Evolutionary conservation across 495 filamentous ascomycete genomes (phyloP).

Genomic region (Podospora australis): DNA sequence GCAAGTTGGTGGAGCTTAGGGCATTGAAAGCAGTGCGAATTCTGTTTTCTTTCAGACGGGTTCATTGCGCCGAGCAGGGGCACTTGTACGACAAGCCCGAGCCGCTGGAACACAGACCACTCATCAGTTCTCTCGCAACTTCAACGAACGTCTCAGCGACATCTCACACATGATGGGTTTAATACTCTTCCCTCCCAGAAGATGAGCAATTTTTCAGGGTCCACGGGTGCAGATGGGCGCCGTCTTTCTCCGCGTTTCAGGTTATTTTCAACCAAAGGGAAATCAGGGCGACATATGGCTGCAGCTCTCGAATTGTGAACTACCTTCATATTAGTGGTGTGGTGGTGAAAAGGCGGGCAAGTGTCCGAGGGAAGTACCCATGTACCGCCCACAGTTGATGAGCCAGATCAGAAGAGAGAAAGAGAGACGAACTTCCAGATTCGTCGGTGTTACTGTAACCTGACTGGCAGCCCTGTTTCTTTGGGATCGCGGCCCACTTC

Average conservation of each 20-base stretch:
- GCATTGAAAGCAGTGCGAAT: too few relatives aligned
- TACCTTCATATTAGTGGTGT: background rate
- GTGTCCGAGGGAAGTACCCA: slow-evolving; percentile 10
- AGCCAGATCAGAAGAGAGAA: background rate
- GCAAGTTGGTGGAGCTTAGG: too few relatives aligned
- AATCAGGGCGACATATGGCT: slow-evolving; percentile 16
- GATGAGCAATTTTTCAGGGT: background rate
- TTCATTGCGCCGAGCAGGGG: too few relatives aligned
- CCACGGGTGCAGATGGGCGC: slow-evolving; percentile 12
- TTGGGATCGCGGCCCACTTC: slow-evolving; percentile 9
- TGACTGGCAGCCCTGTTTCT: slow-evolving; percentile 6
- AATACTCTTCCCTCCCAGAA: background rate
- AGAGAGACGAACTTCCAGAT: too few relatives aligned
- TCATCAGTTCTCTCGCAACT: too few relatives aligned
- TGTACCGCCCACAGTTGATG: background rate
- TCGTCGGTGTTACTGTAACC: background rate
- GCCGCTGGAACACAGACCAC: too few relatives aligned
- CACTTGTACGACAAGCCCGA: too few relatives aligned
- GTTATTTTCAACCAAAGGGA: slow-evolving; percentile 26
- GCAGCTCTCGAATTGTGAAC: slow-evolving; percentile 21
- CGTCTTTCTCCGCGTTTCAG: slow-evolving; percentile 39
- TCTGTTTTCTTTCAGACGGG: too few relatives aligned
- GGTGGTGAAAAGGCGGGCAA: slow-evolving; percentile 10
- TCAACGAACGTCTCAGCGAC: too few relatives aligned
- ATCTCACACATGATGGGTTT: too few relatives aligned